Base-by-base conservation (phyloP, 805 yeast genomes). In the Candida patagonica region DNA sequence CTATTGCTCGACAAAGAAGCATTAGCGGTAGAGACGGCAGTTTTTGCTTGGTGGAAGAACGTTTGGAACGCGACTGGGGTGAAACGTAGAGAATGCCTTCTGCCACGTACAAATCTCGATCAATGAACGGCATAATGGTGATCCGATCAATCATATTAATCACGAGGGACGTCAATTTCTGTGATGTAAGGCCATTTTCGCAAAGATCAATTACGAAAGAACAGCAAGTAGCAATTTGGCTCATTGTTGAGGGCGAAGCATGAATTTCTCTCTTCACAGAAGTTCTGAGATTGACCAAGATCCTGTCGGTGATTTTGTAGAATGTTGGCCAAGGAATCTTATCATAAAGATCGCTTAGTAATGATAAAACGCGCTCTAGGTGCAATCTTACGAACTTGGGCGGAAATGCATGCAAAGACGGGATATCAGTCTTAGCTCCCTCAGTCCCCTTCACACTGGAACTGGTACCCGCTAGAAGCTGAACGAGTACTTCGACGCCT, bases 221-320 rank as follows among this genome's bases (percentile, higher is more conserved):
- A 37, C 48, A 43, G 8, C 44, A 20, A 8, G 41, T 29, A 10
- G 50, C 50, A 23, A 48, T 38, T 6, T 37, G 40, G 12, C 29
- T 35, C 42, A 44, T 30, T 3, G 52, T 46, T 12, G 46, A 50
- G 3, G 27, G 17, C 5, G 50, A 42, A 10, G 40, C 33, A 16
- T 44, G 40, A 23, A 48, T 42, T 21, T 48, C 52, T 23, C 52
- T 37, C 33, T 44, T 45, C 17, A 37, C 32, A 8, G 40, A 21
- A 3, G 26, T 10, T 25, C 29, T 37, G n/a, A 33, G 22, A 15
- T n/a, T 33, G 13, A n/a, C 12, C 12, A 22, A 20, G 17, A 29
- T 4, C 10, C 20, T 8, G 4, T 29, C 31, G 31, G 31, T 5
- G 12, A 29, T n/a, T 29, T 29, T 29, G 31, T 7, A 13, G 13